Conservation (phyloP, 176 grass and related monocot species). For the Neostapfia colusana region DNA sequence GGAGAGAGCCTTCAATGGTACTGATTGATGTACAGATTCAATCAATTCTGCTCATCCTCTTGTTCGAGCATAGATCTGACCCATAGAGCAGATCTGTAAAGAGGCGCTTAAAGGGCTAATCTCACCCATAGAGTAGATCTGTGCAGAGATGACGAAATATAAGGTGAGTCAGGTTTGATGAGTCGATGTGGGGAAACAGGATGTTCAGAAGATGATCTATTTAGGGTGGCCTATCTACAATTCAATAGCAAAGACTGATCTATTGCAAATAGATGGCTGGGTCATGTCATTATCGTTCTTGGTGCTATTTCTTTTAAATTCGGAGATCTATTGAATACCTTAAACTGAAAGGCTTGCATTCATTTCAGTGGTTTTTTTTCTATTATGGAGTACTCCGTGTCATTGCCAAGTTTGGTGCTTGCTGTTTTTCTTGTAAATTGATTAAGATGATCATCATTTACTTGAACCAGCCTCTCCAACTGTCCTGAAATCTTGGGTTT, state of each 20-base stretch:
- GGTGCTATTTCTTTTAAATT: not conserved
- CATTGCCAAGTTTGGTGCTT: not conserved
- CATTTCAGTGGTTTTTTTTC: not conserved
- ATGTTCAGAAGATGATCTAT: conserved; percentile 1
- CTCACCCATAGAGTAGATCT: not conserved
- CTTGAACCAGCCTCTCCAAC: not conserved
- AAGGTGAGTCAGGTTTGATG: not conserved
- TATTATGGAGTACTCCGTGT: conserved; percentile 9
- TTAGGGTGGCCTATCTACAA: conserved; percentile 3
- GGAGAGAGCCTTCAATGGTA: not conserved
- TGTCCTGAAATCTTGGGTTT: no score
- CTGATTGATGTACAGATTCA: conserved; percentile 16
- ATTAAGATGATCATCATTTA: conserved; percentile 14
- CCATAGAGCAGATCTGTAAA: not conserved
- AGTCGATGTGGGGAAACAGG: not conserved
- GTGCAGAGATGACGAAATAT: not conserved
- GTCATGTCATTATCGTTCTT: not conserved
- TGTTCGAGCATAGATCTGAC: not conserved
- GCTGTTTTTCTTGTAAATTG: conserved; percentile 25
- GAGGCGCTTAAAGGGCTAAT: not conserved
- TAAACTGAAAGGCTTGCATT: conserved; percentile 27
- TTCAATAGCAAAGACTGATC: not conserved
- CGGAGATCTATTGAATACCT: not conserved
- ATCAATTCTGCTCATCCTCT: conserved; percentile 5
- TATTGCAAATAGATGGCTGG: conserved; percentile 7